Percentiles rank a stretch among this genome's conserved stretches.
Evolutionary conservation across 352 stramenopile genomes (phyloP).

Genomic region (Phytopythium mirpurense): DNA sequence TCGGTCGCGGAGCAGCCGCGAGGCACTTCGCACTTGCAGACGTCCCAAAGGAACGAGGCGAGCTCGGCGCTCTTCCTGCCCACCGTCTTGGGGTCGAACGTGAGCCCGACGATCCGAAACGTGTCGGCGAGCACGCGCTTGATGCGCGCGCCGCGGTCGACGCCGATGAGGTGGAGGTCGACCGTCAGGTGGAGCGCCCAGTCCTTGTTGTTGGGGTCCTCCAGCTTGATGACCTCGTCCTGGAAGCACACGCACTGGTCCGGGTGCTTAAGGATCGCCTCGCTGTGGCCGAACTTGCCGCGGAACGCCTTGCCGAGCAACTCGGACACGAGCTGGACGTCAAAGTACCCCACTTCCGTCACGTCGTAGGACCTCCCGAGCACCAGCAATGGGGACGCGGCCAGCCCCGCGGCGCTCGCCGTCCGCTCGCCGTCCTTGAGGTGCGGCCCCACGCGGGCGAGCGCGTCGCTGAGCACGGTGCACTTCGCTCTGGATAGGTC

Average conservation of each 20-base stretch:
- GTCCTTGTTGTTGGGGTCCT: slow-evolving; percentile 36
- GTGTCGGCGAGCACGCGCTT: slow-evolving; percentile 51
- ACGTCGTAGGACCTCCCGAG: slow-evolving; percentile 57
- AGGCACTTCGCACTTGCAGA: slow-evolving; percentile 38
- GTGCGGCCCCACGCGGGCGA: slow-evolving; percentile 4
- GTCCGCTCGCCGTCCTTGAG: neutral
- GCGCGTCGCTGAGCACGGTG: slow-evolving; percentile 29
- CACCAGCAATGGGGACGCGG: slow-evolving; percentile 17
- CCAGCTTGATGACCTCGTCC: slow-evolving; percentile 31
- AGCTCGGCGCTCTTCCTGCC: slow-evolving; percentile 24
- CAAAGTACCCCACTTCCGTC: slow-evolving; percentile 46
- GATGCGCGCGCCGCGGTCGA: slow-evolving; percentile 44
- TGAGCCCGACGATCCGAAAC: slow-evolving; percentile 53
- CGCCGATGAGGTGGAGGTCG: slow-evolving; percentile 38
- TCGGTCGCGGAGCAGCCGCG: slow-evolving; percentile 23
- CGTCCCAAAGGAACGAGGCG: slow-evolving; percentile 47
- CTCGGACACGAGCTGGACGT: slow-evolving; percentile 36
- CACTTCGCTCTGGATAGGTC: slow-evolving; percentile 31
- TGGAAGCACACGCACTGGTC: slow-evolving; percentile 15
- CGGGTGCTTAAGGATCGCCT: slow-evolving; percentile 23
- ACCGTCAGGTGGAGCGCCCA: slow-evolving; percentile 29
- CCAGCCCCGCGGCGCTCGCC: neutral
- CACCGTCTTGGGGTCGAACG: slow-evolving; percentile 47
- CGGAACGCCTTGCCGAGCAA: slow-evolving; percentile 26
- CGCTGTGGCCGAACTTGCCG: slow-evolving; percentile 30